Evolutionary conservation across 805 yeast species (phyloP).

Genomic region (Spathaspora boniae): DNA sequence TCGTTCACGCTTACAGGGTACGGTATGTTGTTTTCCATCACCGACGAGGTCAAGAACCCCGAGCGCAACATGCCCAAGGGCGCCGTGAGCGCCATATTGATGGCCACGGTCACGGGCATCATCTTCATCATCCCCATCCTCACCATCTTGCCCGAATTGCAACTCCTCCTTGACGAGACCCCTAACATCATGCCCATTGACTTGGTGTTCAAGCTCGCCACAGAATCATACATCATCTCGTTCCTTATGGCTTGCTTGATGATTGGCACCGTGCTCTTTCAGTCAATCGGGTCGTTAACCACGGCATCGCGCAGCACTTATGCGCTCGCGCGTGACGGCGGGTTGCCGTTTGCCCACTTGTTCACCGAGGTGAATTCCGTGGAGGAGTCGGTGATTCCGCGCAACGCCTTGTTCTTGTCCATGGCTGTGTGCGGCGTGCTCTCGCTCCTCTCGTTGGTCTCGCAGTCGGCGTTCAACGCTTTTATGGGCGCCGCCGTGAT

Average conservation of each 20-base stretch:
- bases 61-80: slow-evolving; percentile 75
- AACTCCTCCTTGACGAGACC: slow-evolving; percentile 49
- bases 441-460: slow-evolving; percentile 63
- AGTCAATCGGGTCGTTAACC: slow-evolving; percentile 75
- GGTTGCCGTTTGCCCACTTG: slow-evolving; percentile 58
- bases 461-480: slow-evolving; percentile 75
- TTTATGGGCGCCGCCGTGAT: slow-evolving; percentile 82
- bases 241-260: slow-evolving; percentile 63
- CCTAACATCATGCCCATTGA: slow-evolving; percentile 78
- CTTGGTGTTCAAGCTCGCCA: slow-evolving; percentile 66
- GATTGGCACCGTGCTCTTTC: slow-evolving; percentile 68
- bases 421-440: slow-evolving; percentile 58
- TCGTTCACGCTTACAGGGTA: slow-evolving; percentile 80
- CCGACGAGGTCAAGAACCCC: slow-evolving; percentile 77
- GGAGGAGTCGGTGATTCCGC: slow-evolving; percentile 60
- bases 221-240: slow-evolving; percentile 66
- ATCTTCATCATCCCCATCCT: slow-evolving; percentile 70
- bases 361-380: slow-evolving; percentile 65
- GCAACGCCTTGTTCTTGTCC: slow-evolving; percentile 63
- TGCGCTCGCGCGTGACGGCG: slow-evolving; percentile 81
- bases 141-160: slow-evolving; percentile 66
- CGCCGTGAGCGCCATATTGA: slow-evolving; percentile 58
- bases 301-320: slow-evolving; percentile 81
- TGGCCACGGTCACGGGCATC: slow-evolving; percentile 67
- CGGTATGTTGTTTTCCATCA: slow-evolving; percentile 76